Evolutionary conservation across 768 basidiomycete species (phyloP).

Genomic region (Rhizopogon vesiculosus): DNA sequence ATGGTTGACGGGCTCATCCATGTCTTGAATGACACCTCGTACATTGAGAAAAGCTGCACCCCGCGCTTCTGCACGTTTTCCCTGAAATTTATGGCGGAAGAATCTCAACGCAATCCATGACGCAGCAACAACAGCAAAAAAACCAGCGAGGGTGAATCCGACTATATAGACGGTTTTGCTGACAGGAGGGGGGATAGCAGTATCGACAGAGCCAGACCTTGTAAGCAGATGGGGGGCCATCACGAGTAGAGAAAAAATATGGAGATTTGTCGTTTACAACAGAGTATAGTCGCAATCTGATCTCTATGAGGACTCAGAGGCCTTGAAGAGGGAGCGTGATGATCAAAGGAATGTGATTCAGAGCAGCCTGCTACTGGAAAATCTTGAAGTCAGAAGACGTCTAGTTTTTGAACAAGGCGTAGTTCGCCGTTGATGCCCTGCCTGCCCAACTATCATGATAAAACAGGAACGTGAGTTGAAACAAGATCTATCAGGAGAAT

Average conservation of each 20-base stretch:
- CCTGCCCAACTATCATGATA: background rate
- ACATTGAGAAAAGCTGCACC: conserved; percentile 36
- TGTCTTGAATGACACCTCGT: conserved; percentile 3
- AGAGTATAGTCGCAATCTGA: conserved; percentile 6
- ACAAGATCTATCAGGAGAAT: background rate
- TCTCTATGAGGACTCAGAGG: background rate
- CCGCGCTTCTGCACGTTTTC: conserved; percentile 31
- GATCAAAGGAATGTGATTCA: background rate
- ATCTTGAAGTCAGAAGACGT: background rate
- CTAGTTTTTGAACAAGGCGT: background rate
- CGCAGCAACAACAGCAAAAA: conserved; percentile 32
- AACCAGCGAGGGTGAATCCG: conserved; percentile 45
- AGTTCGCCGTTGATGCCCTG: background rate
- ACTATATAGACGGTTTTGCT: conserved; percentile 37
- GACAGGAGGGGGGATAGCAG: conserved; percentile 3
- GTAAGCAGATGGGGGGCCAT: conserved; percentile 16
- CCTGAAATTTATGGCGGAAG: conserved; percentile 35
- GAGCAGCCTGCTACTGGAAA: background rate
- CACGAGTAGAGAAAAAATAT: background rate
- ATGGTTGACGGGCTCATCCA: conserved; percentile 2
- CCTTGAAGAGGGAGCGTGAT: background rate
- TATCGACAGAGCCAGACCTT: conserved; percentile 7
- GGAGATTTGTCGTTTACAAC: conserved; percentile 1
- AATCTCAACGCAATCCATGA: conserved; percentile 40
- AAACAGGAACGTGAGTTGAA: background rate